A percentile compares a stretch with the other conserved stretches of the same genome.
Conservation (phyloP, 345 rosid genomes). For the Populus alba region DNA sequence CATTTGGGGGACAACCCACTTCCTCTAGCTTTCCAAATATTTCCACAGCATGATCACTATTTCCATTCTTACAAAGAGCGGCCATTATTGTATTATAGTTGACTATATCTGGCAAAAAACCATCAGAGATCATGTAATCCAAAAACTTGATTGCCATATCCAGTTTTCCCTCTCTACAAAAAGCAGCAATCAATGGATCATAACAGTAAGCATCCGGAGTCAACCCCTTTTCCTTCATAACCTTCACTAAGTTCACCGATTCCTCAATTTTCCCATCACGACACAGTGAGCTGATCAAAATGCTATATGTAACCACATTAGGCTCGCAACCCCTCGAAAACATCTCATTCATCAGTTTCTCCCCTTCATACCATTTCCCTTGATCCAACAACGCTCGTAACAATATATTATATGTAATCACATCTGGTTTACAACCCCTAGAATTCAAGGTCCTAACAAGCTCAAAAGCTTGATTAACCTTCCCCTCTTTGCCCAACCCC, state of each 20-base stretch:
- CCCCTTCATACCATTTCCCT: slow-evolving; percentile 74
- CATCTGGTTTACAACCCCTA: slow-evolving; percentile 64
- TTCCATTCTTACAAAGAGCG: slow-evolving; percentile 66
- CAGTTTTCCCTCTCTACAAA: slow-evolving; percentile 65
- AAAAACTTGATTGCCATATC: slow-evolving; percentile 72
- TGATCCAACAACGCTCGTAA: slow-evolving; percentile 54
- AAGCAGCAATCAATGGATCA: slow-evolving; percentile 78
- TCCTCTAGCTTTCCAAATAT: slow-evolving; percentile 61
- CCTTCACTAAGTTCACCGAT: slow-evolving; percentile 54
- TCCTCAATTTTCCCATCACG: slow-evolving; percentile 63
- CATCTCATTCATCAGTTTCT: slow-evolving; percentile 63
- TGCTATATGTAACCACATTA: slow-evolving; percentile 70
- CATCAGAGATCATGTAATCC: slow-evolving; percentile 69
- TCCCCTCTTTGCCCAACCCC: slow-evolving; percentile 74
- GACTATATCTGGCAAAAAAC: slow-evolving; percentile 76
- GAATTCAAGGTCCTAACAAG: slow-evolving; percentile 47
- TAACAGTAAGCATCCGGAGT: slow-evolving; percentile 72
- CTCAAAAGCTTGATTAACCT: slow-evolving; percentile 54
- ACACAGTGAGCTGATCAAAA: slow-evolving; percentile 58
- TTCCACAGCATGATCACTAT: slow-evolving; percentile 66
- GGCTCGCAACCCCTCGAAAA: slow-evolving; percentile 50
- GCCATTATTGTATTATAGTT: slow-evolving; percentile 77
- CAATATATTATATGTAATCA: slow-evolving; percentile 61
- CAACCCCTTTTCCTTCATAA: slow-evolving; percentile 58
- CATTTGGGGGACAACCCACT: slow-evolving; percentile 74